Evolutionary conservation across 2,329 filamentous ascomycete genomes (phyloP).

Genomic region (Talaromyces sp.): DNA sequence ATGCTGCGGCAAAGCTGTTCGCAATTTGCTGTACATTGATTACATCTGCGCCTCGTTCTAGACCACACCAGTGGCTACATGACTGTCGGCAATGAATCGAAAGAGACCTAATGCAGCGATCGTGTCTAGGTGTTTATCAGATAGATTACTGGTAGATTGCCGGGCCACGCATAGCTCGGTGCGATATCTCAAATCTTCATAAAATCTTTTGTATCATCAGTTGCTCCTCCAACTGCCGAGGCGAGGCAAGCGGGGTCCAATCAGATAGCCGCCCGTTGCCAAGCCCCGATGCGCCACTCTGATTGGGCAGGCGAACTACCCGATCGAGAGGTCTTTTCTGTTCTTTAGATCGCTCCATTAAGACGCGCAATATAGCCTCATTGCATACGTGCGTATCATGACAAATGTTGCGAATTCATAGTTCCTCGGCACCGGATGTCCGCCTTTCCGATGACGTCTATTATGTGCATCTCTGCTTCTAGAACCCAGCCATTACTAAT

Average conservation of each 20-base stretch:
- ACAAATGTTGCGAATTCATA: background rate
- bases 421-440: background rate
- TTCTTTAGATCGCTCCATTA: background rate
- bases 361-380: background rate
- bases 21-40: background rate
- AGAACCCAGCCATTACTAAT: background rate
- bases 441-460: background rate
- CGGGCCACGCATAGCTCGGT: background rate
- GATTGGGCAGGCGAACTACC: conserved; percentile 5
- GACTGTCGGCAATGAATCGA: background rate
- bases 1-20: background rate
- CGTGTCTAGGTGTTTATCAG: background rate
- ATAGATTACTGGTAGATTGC: background rate
- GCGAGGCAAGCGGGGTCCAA: background rate
- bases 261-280: background rate
- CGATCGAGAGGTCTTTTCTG: background rate
- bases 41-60: background rate
- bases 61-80: background rate
- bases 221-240: background rate
- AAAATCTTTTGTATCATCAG: background rate
- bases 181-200: background rate
- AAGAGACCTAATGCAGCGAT: background rate
- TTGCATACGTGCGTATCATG: background rate
- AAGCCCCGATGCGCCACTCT: background rate
- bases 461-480: background rate